phyloP scores from a whole-genome alignment of 2,329 filamentous ascomycete species.

The Fusarium sp. region DNA sequence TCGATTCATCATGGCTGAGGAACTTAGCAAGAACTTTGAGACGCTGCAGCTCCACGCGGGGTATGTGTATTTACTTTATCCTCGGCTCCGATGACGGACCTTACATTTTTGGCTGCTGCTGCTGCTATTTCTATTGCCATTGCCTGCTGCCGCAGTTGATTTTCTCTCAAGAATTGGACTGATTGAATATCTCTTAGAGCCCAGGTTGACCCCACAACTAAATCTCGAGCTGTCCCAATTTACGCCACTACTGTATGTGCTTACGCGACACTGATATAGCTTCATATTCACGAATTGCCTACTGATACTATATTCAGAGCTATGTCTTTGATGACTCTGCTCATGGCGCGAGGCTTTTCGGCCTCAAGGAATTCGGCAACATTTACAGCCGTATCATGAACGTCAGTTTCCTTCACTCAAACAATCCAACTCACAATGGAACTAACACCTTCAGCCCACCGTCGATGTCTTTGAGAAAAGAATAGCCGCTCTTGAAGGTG shows the following conservation, averaged over 20 bases:
- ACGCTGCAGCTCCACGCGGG: slow-evolving; percentile 89
- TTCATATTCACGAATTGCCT: not conserved
- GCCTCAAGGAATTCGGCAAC: slow-evolving; percentile 96
- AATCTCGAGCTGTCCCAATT: slow-evolving; percentile 92
- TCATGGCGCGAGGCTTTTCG: slow-evolving; percentile 93
- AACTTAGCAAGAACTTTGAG: slow-evolving; percentile 77
- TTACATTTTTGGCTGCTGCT: not conserved
- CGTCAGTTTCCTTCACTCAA: slow-evolving; percentile 61
- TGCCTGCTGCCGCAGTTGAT: slow-evolving; percentile 2
- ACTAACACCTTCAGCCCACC: slow-evolving; percentile 73
- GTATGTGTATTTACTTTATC: slow-evolving; percentile 59
- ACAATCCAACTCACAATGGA: too few species aligned
- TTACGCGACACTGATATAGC: not conserved
- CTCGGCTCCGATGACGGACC: slow-evolving; percentile 34
- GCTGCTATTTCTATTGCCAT: too few species aligned
- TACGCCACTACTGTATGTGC: slow-evolving; percentile 82
- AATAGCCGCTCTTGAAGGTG: slow-evolving; percentile 94
- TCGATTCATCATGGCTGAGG: slow-evolving; percentile 53
- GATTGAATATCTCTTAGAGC: slow-evolving; percentile 67
- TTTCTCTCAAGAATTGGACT: not conserved
- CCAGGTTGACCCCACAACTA: slow-evolving; percentile 82
- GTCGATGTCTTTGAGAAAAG: slow-evolving; percentile 97
- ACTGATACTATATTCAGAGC: slow-evolving; percentile 66
- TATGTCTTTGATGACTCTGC: slow-evolving; percentile 96
- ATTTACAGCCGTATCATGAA: slow-evolving; percentile 99